These are phyloP conservation scores for Ophiocordyceps camponoti-rufipedis DNA, from an alignment of 2,329 filamentous ascomycete genomes.

Conservation along the genomic window DNA sequence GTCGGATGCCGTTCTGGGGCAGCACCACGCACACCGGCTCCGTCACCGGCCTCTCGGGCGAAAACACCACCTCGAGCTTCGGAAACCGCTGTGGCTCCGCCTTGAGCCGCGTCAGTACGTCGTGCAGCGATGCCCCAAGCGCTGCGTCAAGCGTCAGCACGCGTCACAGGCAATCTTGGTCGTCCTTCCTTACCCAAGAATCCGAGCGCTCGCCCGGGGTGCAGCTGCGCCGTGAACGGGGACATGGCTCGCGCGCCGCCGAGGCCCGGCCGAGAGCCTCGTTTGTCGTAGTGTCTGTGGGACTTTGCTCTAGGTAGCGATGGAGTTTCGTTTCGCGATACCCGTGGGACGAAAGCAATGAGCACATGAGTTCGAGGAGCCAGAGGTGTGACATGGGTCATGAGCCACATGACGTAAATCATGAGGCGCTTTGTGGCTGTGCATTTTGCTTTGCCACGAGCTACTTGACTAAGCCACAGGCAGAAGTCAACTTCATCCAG, in stretches of 20 bases:
- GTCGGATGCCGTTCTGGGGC: constrained; percentile 68
- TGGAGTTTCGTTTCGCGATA: background rate
- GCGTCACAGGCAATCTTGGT: background rate
- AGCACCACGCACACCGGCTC: constrained; percentile 61
- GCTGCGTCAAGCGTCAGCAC: constrained; percentile 43
- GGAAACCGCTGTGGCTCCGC: constrained; percentile 70
- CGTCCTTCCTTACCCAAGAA: constrained; percentile 25
- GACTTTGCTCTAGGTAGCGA: background rate
- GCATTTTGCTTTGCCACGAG: too few relatives aligned
- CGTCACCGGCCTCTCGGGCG: constrained; percentile 52
- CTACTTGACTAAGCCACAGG: too few relatives aligned
- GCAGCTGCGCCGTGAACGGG: constrained; percentile 41
- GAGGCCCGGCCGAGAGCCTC: background rate
- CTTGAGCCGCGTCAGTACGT: constrained; percentile 74
- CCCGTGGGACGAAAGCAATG: too few relatives aligned
- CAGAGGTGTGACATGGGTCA: too few relatives aligned
- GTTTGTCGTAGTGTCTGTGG: background rate
- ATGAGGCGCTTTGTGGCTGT: too few relatives aligned
- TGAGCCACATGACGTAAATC: too few relatives aligned
- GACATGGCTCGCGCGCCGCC: constrained; percentile 16
- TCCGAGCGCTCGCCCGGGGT: constrained; percentile 48
- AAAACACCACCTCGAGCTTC: constrained; percentile 67
- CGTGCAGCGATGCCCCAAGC: constrained; percentile 80
- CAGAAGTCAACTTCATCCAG: too few relatives aligned
- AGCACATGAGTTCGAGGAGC: too few relatives aligned